These are phyloP conservation scores for Petunia axillaris DNA, from an alignment of 257 asterid species.

Conservation along the genomic window DNA sequence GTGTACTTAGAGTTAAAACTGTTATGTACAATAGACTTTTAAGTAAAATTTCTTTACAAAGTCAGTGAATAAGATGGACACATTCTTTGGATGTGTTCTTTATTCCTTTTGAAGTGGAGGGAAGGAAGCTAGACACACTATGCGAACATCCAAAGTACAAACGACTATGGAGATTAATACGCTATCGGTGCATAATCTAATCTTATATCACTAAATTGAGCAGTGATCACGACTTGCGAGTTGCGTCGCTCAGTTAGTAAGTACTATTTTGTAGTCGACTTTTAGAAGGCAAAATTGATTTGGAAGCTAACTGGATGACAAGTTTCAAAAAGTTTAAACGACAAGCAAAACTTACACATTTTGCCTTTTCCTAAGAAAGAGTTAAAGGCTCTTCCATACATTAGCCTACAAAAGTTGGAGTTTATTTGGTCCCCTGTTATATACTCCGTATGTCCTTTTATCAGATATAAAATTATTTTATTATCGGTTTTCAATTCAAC, in stretches of 20 bases:
- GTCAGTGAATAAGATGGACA: no score
- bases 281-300: not conserved
- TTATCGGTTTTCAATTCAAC: no score
- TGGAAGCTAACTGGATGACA: slow-evolving; percentile 8
- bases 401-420: slow-evolving; percentile 16
- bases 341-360: slow-evolving; percentile 4
- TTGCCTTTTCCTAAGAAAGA: not conserved
- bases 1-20: no score
- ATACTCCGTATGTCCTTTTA: not conserved
- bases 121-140: not conserved
- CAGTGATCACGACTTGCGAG: no score
- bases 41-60: no score
- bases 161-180: no score
- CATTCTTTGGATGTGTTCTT: no score
- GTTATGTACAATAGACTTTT: no score
- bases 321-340: not conserved
- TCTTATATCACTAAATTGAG: no score
- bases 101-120: not conserved
- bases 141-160: not conserved
- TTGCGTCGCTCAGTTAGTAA: no score
- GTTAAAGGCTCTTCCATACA: not conserved
- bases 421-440: slow-evolving; percentile 15
- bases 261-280: not conserved
- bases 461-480: not conserved
- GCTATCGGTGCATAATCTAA: no score